Evolutionary conservation across 2,329 filamentous ascomycete species (phyloP), one percentile per base, ranked within the genome.

Genomic region (Teratosphaeriaceae sp.): DNA sequence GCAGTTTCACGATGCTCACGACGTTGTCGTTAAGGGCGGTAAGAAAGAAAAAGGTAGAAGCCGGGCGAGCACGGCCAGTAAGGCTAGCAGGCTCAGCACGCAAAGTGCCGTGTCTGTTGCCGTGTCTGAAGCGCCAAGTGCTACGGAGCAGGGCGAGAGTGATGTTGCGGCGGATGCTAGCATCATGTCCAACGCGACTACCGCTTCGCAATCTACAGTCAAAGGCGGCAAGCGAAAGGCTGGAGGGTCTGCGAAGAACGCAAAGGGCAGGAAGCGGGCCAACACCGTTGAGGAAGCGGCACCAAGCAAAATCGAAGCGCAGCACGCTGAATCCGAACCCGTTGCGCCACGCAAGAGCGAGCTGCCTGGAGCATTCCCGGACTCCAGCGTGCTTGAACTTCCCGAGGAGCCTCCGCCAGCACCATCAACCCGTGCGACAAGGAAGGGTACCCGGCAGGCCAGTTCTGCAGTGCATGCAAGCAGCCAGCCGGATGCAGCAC

Each of bases 81-180:
- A 88, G 60, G 72, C 75, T 7, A 85, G 85, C 3, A 78, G 85
- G 31, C 47, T 74, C n/a, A 78, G 75, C 16, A 71, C 67, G 6
- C 74, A 77, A 42, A 60, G 56, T 38, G 48, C 51, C 8, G 39
- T 55, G n/a, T 56, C 52, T 27, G 47, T 42, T 16, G 37, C 44
- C 2, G 43, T 48, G 20, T 59, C 56, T 12, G 56, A 59, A 21
- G 45, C 43, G 33, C 45, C 47, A 5, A 59, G 52, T 35, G 38
- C 54, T 29, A 45, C 42, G 11, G 52, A 44, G 11, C 18, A 31
- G 21, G 16, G 30, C 7, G 31, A 36, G 38, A 30, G 27, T n/a
- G 23, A 23, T 16, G 21, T 24, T 18, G 35, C 68, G 65, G 44
- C 85, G 74, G 54, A 80, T 66, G 57, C 78, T 67, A 75, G 77